phyloP scores from a whole-genome alignment of 2,329 filamentous ascomycete genomes.

The Bipolaris sorokiniana region DNA sequence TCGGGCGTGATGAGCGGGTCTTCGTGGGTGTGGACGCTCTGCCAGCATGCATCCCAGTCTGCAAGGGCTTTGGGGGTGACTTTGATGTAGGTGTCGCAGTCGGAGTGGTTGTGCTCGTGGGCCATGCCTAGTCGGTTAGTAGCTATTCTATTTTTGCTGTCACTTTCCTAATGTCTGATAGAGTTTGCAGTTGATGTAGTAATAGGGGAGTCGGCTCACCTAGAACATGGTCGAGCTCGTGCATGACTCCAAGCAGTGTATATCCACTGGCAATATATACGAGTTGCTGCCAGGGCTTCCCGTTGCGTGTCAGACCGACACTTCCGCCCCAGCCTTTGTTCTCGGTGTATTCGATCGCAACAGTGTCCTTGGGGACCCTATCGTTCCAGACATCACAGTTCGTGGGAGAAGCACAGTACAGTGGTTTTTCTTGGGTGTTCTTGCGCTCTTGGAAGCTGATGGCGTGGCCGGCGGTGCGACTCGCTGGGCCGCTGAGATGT shows the following conservation, averaged over 20 bases:
- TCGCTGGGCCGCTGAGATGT: background rate
- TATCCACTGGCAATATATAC: background rate
- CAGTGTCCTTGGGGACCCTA: background rate
- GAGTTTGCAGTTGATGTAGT: background rate
- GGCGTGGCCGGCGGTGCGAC: background rate
- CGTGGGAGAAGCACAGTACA: background rate
- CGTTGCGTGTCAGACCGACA: background rate
- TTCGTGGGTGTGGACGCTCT: background rate
- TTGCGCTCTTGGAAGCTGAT: conserved; percentile 4
- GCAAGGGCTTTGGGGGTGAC: background rate
- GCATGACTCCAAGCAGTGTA: background rate
- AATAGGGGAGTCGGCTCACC: background rate
- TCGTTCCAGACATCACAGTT: conserved; percentile 3
- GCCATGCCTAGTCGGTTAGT: conserved; percentile 6
- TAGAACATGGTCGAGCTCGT: conserved; percentile 2
- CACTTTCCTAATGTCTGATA: background rate
- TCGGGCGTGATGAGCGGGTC: background rate
- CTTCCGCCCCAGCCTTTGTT: background rate
- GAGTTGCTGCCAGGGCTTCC: background rate
- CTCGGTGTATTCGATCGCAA: conserved; percentile 7
- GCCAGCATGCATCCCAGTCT: background rate
- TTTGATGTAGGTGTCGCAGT: conserved; percentile 13
- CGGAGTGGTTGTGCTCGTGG: conserved; percentile 10
- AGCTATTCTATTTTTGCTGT: background rate
- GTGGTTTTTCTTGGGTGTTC: background rate